Conservation (phyloP, 768 basidiomycete genomes). For the Hypsizygus marmoreus region DNA sequence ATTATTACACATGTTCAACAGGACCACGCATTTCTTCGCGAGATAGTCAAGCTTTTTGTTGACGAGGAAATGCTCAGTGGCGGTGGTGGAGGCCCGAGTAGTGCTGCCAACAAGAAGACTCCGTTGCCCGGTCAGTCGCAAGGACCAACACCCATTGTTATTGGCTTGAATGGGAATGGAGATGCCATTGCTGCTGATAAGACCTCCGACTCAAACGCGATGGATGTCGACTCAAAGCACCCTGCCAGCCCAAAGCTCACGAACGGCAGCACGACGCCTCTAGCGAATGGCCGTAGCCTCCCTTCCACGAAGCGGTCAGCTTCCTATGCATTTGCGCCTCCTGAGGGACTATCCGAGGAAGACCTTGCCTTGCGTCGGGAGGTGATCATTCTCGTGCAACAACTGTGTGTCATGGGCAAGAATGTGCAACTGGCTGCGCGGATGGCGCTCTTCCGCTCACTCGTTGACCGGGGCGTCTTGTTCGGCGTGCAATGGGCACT, state of each 20-base stretch:
- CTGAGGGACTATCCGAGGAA: constrained; percentile 54
- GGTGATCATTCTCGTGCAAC: constrained; percentile 86
- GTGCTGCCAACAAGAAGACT: constrained; percentile 23
- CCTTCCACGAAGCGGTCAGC: constrained; percentile 22
- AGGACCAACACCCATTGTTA: constrained; percentile 34
- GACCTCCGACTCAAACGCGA: constrained; percentile 28
- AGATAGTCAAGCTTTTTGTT: constrained; percentile 77
- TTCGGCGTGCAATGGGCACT: constrained; percentile 95
- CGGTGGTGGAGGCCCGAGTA: constrained; percentile 25
- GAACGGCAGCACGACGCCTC: constrained; percentile 28
- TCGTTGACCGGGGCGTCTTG: constrained; percentile 87
- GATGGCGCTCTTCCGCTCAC: constrained; percentile 79
- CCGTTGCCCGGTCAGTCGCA: constrained; percentile 25
- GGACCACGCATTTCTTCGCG: constrained; percentile 72
- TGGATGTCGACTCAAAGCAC: constrained; percentile 41
- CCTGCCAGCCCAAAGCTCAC: constrained; percentile 26
- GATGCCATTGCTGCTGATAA: constrained; percentile 31
- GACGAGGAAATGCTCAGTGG: constrained; percentile 65
- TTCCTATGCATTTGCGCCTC: constrained; percentile 57
- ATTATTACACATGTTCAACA: constrained; percentile 89
- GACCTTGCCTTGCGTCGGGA: constrained; percentile 66
- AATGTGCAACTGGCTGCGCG: constrained; percentile 90
- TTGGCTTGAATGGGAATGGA: constrained; percentile 43
- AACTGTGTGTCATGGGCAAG: constrained; percentile 94
- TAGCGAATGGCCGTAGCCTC: constrained; percentile 24